These are phyloP conservation scores for Coemansia sp. DNA, from an alignment of 192 early-diverging fungal genomes.

Conservation along the genomic window DNA sequence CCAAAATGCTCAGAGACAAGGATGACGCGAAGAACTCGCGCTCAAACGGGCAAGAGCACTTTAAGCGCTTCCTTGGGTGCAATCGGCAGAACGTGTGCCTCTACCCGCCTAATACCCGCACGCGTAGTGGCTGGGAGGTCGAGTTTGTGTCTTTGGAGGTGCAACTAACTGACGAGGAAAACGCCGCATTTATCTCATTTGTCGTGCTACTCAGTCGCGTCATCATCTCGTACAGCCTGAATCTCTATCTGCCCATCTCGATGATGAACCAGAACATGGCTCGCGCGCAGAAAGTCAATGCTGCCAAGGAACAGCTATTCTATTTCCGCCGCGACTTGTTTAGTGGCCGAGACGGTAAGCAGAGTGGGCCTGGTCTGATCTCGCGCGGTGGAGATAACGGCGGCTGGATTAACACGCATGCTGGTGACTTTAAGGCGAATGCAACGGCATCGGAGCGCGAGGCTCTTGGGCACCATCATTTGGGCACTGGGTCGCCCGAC, in stretches of 20 bases:
- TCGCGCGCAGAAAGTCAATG: slow-evolving; percentile 78
- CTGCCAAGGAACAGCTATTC: slow-evolving; percentile 77
- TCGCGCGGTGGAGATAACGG: slow-evolving; percentile 23
- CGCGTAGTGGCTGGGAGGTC: slow-evolving; percentile 94
- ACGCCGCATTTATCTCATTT: slow-evolving; percentile 93
- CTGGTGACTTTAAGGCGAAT: not conserved
- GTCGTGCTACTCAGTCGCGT: slow-evolving; percentile 91
- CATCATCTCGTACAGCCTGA: slow-evolving; percentile 81
- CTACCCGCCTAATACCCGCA: slow-evolving; percentile 89
- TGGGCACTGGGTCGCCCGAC: slow-evolving; percentile 19
- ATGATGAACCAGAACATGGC: slow-evolving; percentile 95
- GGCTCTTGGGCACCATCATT: slow-evolving; percentile 6
- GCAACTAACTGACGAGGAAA: slow-evolving; percentile 95
- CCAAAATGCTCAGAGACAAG: slow-evolving; percentile 68
- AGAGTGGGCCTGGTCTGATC: slow-evolving; percentile 37
- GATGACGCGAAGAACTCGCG: slow-evolving; percentile 35
- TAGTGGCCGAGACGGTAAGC: slow-evolving; percentile 47
- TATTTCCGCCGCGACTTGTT: slow-evolving; percentile 88
- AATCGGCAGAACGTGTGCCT: slow-evolving; percentile 99
- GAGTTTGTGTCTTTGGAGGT: slow-evolving; percentile 97
- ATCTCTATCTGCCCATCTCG: slow-evolving; percentile 95
- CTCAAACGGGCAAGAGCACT: slow-evolving; percentile 82
- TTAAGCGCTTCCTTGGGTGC: slow-evolving; percentile 97
- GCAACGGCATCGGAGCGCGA: slow-evolving; percentile 2
- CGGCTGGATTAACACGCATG: slow-evolving; percentile 9